Evolutionary conservation across 148 eudicot genomes (phyloP), one percentile per base, ranked within the genome.

Genomic region (Chenopodium berlandieri): DNA sequence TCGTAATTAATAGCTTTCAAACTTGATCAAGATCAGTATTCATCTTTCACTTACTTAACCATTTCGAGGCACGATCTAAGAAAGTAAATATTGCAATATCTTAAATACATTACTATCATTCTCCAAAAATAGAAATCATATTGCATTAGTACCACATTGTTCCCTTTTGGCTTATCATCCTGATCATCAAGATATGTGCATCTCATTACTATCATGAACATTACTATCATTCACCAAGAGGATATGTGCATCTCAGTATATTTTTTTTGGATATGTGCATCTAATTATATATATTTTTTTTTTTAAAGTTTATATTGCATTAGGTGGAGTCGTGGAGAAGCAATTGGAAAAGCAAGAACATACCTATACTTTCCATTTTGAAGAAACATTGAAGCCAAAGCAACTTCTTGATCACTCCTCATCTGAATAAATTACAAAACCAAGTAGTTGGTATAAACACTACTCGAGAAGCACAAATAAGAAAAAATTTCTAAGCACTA

Each of bases 341-440:
- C 66, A 31, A 75, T 19, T 27, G 22, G 40, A 75, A 1, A 6
- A 7, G 48, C 75, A 77, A 13, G 37, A 6, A 56, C 67, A 54
- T 85, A 94, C 99, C 99, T 86, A 82, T 88, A 91, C 23, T 76
- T 83, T 71, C 87, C 89, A 75, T 87, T 92, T 75, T 82, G 88
- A 71, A 82, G 91, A 85, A 87, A 82, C 81, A 89, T 83, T 47
- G 99, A 96, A 80, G 90, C 83, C 63, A 90, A 80, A 79, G 87
- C 83, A 32, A 91, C 84, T 87, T 96, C 99, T 78, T 92, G 98
- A 80, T 94, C 94, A 78, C 89, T 85, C 81, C 88, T 87, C 47
- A 90, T 91, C 99, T 96, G 84, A 75, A 80, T 58, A 77, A 83
- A 63, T 70, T 32, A 63, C 75, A 40, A 70, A 69, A 74, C 54